phyloP scores from a whole-genome alignment of 768 basidiomycete species.

The Hericium alpestre region DNA sequence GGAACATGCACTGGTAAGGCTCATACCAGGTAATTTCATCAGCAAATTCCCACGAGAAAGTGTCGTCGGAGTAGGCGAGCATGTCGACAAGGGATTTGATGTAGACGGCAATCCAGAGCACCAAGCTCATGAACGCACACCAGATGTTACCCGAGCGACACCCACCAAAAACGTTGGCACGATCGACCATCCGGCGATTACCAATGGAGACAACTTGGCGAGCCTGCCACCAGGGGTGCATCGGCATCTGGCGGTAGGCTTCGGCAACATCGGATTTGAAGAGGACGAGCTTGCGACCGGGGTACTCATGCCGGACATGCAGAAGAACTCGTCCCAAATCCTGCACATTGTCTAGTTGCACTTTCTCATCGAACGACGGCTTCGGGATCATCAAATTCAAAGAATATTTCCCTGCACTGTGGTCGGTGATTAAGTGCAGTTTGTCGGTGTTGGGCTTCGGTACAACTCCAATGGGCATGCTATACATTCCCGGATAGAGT shows the following conservation, averaged over 20 bases:
- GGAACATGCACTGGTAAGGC: constrained; percentile 20
- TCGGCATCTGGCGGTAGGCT: neutral
- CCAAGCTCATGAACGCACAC: constrained; percentile 17
- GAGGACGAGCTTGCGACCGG: neutral
- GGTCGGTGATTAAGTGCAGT: constrained; percentile 26
- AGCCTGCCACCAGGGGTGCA: neutral
- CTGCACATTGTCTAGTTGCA: neutral
- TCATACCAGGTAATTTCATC: constrained; percentile 18
- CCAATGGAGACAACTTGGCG: neutral
- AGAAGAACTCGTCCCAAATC: neutral
- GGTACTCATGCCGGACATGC: neutral
- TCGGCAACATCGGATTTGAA: neutral
- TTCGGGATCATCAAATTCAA: constrained; percentile 27
- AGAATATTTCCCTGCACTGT: constrained; percentile 23
- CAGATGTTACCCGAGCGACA: neutral
- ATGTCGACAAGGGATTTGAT: constrained; percentile 12
- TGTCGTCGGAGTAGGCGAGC: constrained; percentile 27
- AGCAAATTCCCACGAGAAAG: constrained; percentile 15
- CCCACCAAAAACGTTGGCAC: neutral
- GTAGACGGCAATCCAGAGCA: constrained; percentile 27
- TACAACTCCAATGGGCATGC: constrained; percentile 27
- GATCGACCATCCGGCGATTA: neutral
- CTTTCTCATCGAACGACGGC: constrained; percentile 3
- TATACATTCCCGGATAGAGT: constrained; percentile 34
- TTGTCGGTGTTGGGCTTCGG: constrained; percentile 19